phyloP scores from a whole-genome alignment of 2,329 filamentous ascomycete genomes.

The Colletotrichum chrysophilum region DNA sequence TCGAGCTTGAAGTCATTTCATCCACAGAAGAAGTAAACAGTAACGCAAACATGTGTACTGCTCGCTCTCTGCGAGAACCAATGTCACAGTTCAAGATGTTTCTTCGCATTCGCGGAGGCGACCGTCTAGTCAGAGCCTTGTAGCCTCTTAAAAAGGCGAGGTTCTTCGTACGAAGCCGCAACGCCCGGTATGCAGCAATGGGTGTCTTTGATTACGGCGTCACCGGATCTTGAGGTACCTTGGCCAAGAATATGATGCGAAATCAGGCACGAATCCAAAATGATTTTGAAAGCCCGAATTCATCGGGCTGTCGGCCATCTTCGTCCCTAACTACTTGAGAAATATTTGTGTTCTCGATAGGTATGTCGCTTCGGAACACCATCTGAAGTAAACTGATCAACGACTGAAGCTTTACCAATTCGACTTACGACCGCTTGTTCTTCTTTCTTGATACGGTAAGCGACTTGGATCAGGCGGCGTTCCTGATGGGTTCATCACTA shows the following conservation, averaged over 20 bases:
- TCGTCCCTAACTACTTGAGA: background rate
- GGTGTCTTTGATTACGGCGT: no score
- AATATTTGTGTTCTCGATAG: background rate
- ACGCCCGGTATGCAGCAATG: background rate
- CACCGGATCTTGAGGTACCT: background rate
- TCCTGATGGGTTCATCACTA: no score
- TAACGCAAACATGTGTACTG: background rate
- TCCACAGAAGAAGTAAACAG: background rate
- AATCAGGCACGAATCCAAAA: background rate
- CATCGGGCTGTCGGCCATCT: background rate
- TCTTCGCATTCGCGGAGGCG: background rate
- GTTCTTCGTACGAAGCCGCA: background rate
- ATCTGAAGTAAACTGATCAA: background rate
- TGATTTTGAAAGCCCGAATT: background rate
- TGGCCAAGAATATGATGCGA: background rate
- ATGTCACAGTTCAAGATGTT: background rate
- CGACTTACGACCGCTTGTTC: background rate
- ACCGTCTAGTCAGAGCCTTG: background rate
- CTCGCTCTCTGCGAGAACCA: background rate
- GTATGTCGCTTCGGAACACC: background rate
- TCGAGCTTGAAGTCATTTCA: background rate
- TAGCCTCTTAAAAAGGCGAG: background rate
- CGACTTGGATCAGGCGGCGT: no score
- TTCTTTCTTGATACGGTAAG: no score
- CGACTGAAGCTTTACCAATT: accelerated